A percentile compares a stretch with the other conserved stretches of the same genome.
phyloP scores from a whole-genome alignment of 257 asterid species.

The Buddleja alternifolia region DNA sequence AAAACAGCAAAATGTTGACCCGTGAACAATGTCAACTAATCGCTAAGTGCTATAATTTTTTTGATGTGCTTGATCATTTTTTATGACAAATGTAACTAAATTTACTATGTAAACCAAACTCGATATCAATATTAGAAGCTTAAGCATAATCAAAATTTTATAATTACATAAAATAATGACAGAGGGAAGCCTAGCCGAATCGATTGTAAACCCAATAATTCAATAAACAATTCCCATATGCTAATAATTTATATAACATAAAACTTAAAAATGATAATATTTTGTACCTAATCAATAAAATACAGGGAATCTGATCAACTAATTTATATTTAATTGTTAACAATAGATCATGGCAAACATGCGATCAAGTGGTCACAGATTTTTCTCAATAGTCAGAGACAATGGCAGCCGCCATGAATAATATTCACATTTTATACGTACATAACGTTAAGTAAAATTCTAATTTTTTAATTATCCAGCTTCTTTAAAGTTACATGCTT shows the following conservation, averaged over 20 bases:
- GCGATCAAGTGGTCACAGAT: background rate
- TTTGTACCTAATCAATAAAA: conserved; percentile 19
- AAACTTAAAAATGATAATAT: background rate
- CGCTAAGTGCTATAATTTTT: too few relatives aligned
- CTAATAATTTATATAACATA: background rate
- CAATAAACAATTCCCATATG: background rate
- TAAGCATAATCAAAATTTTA: background rate
- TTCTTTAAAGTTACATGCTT: too few relatives aligned
- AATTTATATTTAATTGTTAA: background rate
- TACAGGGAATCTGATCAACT: background rate
- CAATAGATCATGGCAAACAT: background rate
- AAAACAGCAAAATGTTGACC: too few relatives aligned
- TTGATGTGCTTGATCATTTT: too few relatives aligned
- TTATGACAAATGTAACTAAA: too few relatives aligned
- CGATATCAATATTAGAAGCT: background rate
- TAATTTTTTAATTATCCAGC: too few relatives aligned
- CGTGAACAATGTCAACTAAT: too few relatives aligned
- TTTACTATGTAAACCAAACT: too few relatives aligned
- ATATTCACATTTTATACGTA: too few relatives aligned
- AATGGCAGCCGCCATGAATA: too few relatives aligned
- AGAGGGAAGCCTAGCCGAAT: background rate
- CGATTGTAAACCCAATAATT: background rate
- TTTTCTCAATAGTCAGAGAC: background rate
- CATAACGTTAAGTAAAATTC: too few relatives aligned
- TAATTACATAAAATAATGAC: background rate